Evolutionary conservation across 257 asterid genomes (phyloP), one percentile per base, ranked within the genome.

Genomic region (Rauvolfia tetraphylla): DNA sequence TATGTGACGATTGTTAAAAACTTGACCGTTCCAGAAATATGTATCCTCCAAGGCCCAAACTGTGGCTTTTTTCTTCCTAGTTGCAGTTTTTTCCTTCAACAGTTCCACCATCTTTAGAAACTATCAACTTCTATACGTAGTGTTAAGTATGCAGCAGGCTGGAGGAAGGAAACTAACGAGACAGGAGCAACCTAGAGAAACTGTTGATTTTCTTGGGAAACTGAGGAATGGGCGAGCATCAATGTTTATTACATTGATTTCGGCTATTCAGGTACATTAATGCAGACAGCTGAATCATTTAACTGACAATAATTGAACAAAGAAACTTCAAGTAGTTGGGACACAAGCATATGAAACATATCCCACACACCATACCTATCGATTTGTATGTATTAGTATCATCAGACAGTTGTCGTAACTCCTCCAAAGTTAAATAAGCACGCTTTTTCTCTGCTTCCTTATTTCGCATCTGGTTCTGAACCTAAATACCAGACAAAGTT

Each of bases 391-490:
- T 88, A 83, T 92, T 92, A 14, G 95, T 87, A 80, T 92, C 95
- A 9, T 94, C 97, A 66, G 96, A 82, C 41, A 94, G 71, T 56
- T 80, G 95, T 49, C 86, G 86, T 72, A 94, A 92, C 85, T 94
- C 98, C 91, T 92, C 98, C 90, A 92, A 82, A 3, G 97, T 94
- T 72, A 92, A 85, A 82, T 90, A 94, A 74, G 98, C 98, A 42
- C 98, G 86, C 81, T 94, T 94, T 92, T 90, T 94, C 46, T 90
- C 98, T 34, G 80, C 88, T 82, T 92, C 98, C 84, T 94, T 94
- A 81, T 82, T 90, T 70, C 97, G 86, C 83, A 90, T 79, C 89
- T 94, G 98, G 81, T 12, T 81, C 85, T 90, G 97, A 78, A 94
- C 96, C 98, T 71, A 87, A 80, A 68, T n/a, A 33, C 59, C 74